Base-by-base conservation (phyloP, 2,329 filamentous ascomycete genomes). In the Aspergillus caelatus region DNA sequence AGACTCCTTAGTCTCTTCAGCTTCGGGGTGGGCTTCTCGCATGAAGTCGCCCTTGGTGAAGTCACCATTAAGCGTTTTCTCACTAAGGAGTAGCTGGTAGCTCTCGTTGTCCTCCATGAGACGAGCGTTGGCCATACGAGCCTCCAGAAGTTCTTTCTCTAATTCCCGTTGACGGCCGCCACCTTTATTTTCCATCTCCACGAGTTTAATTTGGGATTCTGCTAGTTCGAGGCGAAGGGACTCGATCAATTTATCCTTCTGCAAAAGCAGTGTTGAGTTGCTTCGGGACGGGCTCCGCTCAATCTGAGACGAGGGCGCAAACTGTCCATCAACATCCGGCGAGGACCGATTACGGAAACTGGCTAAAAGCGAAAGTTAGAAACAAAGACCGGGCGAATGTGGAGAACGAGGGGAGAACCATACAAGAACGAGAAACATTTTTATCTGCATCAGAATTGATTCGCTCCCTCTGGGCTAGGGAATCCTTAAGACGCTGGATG, bases 31-130 rank as follows among this genome's bases (percentile, higher is more conserved):
- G 50, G 76, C 73, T 59, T 82, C 78, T 61, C 84, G 90, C 81
- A 92, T 88, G 77, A 96, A 93, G 73, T 94, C 91, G 71, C 86
- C 91, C 74, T 91, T 93, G 72, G 87, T 86, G 75, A 97, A 94
- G 75, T 98, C 94, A 34, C 95, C 95, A 75, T 96, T 97, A 63
- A 99, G 86, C 1, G 95, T 98, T 84, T 93, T 94, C 78, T 98
- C 94, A 74, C 93, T 93, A 28, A 99, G 88, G 21, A 99, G 88
- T 43, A 98, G 86, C 79, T 98, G 94, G 79, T 97, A 99, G 80
- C 93, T 96, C 80, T 99, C 95, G 73, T 98, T 98, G 79, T 99
- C 95, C 80, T 99, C 95, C 91, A 97, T 95, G 67, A 99, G 83
- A 53, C 94, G 88, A 62, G 95, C 95, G 75, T 98, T 99, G 69